Percentiles rank a stretch among this genome's conserved stretches.
Evolutionary conservation across 805 yeast genomes (phyloP).

Genomic region (Teunomyces panamensis): DNA sequence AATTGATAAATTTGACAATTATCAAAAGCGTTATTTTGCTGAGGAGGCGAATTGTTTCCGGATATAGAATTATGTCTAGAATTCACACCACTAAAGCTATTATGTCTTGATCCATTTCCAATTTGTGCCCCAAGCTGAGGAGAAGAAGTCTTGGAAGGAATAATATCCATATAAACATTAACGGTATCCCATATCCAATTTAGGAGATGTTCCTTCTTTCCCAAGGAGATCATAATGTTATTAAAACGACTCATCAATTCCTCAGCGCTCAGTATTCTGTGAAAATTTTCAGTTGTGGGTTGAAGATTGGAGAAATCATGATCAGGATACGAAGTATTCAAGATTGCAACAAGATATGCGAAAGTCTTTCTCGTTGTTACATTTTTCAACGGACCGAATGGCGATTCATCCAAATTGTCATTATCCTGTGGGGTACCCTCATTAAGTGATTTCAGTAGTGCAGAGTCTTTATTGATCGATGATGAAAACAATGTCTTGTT

Average conservation of each 20-base stretch:
- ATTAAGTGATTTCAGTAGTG: conserved; percentile 23
- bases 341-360: conserved; percentile 84
- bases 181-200: conserved; percentile 87
- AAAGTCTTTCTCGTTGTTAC: conserved; percentile 85
- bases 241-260: conserved; percentile 67
- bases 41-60: conserved; percentile 4
- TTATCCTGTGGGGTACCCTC: conserved; percentile 14
- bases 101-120: conserved; percentile 22
- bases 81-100: conserved; percentile 16
- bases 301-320: conserved; percentile 88
- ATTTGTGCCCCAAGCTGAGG: conserved; percentile 19
- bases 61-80: neutral
- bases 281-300: conserved; percentile 63
- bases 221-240: conserved; percentile 60
- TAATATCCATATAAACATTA: conserved; percentile 74
- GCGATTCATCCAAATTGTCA: conserved; percentile 46
- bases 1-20: conserved; percentile 60
- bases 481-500: conserved; percentile 10
- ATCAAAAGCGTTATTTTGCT: conserved; percentile 1
- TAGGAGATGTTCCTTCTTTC: conserved; percentile 38
- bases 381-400: conserved; percentile 89
- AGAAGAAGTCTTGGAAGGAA: conserved; percentile 29
- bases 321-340: conserved; percentile 92
- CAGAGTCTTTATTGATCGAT: conserved; percentile 6
- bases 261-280: conserved; percentile 32